Conservation (phyloP, 257 asterid species). For the Solanum acaule region DNA sequence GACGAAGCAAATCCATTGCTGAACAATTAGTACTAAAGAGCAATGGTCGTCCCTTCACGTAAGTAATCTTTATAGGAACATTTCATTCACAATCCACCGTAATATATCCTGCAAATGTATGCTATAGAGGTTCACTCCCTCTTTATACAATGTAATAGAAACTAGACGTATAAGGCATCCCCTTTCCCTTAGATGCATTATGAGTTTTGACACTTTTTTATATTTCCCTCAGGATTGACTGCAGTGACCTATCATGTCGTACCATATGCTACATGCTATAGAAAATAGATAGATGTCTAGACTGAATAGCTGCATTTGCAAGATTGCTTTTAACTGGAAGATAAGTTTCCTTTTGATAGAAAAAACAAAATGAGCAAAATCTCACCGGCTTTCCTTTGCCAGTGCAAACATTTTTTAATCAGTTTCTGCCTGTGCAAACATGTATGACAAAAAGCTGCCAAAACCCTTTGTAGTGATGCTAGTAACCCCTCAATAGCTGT, state of each 20-base stretch:
- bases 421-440: not conserved
- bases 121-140: not conserved
- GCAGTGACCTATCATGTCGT: not conserved
- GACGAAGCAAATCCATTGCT: conserved; percentile 85
- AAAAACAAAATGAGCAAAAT: not conserved
- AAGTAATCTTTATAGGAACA: conserved; percentile 12
- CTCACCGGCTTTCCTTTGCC: not conserved
- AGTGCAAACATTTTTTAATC: not conserved
- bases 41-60: conserved; percentile 74
- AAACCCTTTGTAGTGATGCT: not conserved
- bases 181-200: not conserved
- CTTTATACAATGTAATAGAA: not conserved
- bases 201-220: not conserved
- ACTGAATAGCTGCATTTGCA: not conserved
- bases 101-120: not conserved
- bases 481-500: not conserved
- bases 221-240: not conserved
- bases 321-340: not conserved
- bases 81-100: not conserved
- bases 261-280: not conserved
- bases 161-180: not conserved
- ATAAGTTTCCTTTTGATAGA: not conserved
- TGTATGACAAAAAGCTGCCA: not conserved
- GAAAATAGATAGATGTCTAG: not conserved
- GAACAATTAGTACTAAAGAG: conserved; percentile 83